Evolutionary conservation across 2,329 filamentous ascomycete genomes (phyloP), one percentile per base, ranked within the genome.

Genomic region (Stromatinia cepivora): DNA sequence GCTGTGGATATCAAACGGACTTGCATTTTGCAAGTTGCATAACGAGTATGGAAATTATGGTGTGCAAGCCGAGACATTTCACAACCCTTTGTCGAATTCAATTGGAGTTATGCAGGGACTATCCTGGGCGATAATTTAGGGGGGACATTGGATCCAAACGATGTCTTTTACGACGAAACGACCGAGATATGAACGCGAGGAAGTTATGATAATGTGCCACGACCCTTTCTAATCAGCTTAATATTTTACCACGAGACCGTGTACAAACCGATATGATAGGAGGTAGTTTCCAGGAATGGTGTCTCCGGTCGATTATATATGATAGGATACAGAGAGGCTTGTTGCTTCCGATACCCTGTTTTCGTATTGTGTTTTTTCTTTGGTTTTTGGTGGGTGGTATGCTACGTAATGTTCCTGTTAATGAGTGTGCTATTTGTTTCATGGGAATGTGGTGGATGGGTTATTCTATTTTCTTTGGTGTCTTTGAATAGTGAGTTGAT

Each of bases 381-480:
- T 13, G 34, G 7, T n/a, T 4, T n/a, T 17, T 36, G 8, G 28
- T 17, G 11, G 11, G 2, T 15, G 8, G 9, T 34, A 9, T 1
- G 10, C 0, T 7, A 8, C 4, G 6, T 36, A 25, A n/a, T 39
- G 22, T 20, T 39, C 0, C 20, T 4, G n/a, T 25, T 39, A 15
- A 39, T 39, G 4, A 20, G 4, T 50, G 4, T 6, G 13, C 0
- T 7, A 20, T 36, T 25, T 25, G 3, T 20, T 63, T 36, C 13
- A 9, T 5, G 34, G 7, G 1, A 0, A 52, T n/a, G 28, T 4
- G 20, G 9, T 15, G 11, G 13, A 36, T n/a, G 7, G 5, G 0
- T 3, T n/a, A 1, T 1, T 36, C 11, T 17, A 4, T 3, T 36
- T n/a, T 39, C 1, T 28, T 28, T 8, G 13, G 0, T 39, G 31